These are phyloP conservation scores for Exophiala calicioides DNA, from an alignment of 2,329 filamentous ascomycete species.

Conservation along the genomic window DNA sequence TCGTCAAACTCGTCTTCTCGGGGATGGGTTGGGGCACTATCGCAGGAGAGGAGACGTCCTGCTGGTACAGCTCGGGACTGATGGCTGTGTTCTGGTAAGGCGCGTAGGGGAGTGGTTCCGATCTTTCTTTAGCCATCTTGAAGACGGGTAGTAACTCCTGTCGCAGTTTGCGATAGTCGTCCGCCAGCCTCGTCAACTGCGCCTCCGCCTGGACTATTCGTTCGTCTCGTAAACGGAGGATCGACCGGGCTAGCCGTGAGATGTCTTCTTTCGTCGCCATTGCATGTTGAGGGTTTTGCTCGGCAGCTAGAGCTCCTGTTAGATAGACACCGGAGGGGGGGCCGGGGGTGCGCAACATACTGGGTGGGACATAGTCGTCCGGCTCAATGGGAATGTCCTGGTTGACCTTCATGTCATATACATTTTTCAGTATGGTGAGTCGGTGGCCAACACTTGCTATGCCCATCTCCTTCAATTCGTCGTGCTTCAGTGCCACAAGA, in stretches of 20 bases:
- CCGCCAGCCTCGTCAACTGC: conserved; percentile 78
- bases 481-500: conserved; percentile 81
- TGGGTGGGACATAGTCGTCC: conserved; percentile 89
- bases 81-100: conserved; percentile 34
- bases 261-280: conserved; percentile 92
- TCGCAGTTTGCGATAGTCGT: conserved; percentile 83
- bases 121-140: conserved; percentile 86
- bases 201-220: conserved; percentile 80
- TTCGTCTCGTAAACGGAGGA: conserved; percentile 86
- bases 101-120: conserved; percentile 74
- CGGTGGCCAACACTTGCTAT: conserved; percentile 91
- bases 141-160: conserved; percentile 91
- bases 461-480: conserved; percentile 93
- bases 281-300: conserved; percentile 80
- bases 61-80: conserved; percentile 36
- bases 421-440: conserved; percentile 89
- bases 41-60: conserved; percentile 33
- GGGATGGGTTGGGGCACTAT: conserved; percentile 33
- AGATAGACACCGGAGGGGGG: conserved; percentile 18
- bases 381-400: conserved; percentile 88
- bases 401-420: conserved; percentile 94
- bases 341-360: conserved; percentile 56
- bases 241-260: conserved; percentile 82
- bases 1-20: conserved; percentile 59
- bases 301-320: conserved; percentile 65